phyloP scores from a whole-genome alignment of 352 stramenopile species.

The Aphanomyces astaci region DNA sequence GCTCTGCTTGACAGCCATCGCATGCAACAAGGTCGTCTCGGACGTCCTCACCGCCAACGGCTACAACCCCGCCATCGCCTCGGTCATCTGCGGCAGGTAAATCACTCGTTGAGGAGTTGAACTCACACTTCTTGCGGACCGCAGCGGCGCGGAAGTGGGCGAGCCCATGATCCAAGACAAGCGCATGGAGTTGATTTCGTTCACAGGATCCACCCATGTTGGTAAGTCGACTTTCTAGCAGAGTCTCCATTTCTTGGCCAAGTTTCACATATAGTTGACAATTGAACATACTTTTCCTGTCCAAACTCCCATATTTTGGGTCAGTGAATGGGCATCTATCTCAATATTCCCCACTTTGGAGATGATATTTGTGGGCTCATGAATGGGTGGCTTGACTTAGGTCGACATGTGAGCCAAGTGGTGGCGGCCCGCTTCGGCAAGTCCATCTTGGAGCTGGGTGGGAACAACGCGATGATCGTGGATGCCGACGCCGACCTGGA shows the following conservation, averaged over 20 bases:
- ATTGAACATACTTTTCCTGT: too few relatives aligned
- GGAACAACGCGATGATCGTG: conserved; percentile 93
- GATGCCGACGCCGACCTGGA: conserved; percentile 85
- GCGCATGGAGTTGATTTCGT: conserved; percentile 84
- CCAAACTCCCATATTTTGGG: too few relatives aligned
- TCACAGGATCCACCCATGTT: conserved; percentile 86
- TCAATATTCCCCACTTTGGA: too few relatives aligned
- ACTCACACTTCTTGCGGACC: too few relatives aligned
- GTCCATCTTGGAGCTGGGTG: conserved; percentile 86
- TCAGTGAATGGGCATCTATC: too few relatives aligned
- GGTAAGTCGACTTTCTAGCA: not conserved
- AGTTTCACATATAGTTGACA: too few relatives aligned
- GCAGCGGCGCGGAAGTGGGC: conserved; percentile 65
- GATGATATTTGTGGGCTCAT: too few relatives aligned
- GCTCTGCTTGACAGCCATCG: conserved; percentile 82
- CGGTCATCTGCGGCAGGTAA: conserved; percentile 67
- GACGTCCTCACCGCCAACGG: conserved; percentile 84
- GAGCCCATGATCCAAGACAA: conserved; percentile 81
- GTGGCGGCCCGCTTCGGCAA: conserved; percentile 88
- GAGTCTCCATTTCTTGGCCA: too few relatives aligned
- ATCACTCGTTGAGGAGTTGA: not conserved
- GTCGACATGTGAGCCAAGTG: conserved; percentile 77
- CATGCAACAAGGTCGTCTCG: conserved; percentile 85
- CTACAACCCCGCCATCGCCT: conserved; percentile 74
- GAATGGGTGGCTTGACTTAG: too few relatives aligned